Base-by-base conservation (phyloP, 2,329 filamentous ascomycete species). In the Botrytis aclada region DNA sequence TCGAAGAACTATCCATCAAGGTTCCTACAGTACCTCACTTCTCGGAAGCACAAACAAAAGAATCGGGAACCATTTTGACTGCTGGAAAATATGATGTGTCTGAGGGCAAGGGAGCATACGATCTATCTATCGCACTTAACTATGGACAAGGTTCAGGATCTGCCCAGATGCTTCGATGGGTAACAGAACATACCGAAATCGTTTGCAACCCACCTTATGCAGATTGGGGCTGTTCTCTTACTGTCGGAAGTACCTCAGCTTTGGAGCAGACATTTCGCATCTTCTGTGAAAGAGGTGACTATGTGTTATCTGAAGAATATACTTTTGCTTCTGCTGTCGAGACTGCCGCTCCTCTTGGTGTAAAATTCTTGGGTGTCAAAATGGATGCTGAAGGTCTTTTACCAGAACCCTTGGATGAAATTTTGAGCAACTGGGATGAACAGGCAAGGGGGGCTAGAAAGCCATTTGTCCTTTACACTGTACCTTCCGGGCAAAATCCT, bases 131-230 rank as follows among this genome's bases (percentile, higher is more conserved):
- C 75, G 92, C 92, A 1, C 90, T 98, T 81, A 98, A 99, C 84
- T 99, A 99, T 81, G 93, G 93, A 47, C 94, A 97, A 83, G 91
- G 94, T 14, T 90, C 90, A 29, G 96, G 96, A 29, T 89, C 93
- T 18, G 92, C 94, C 5, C 96, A 97, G 83, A 86, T 99, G 82
- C 85, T 98, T 75, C 90, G 96, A 74, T 98, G 93, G 84, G 86
- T 98, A 69, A 97, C 95, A 0, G 96, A 99, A 84, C 96, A 98
- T 83, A 97, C 95, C 0, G 95, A 99, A 83, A 89, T 98, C 72
- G 90, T 97, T 25, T 93, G 94, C 82, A 87, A 89, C 74, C 95
- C 95, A 25, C 93, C 93, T 0, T 98, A 98, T 81, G 87, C 90
- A 29, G 95, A 99, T 84, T 99, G 96, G 96, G 87, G 89, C 76